Evolutionary conservation across 2,329 filamentous ascomycete species (phyloP), one percentile per base, ranked within the genome.

Genomic region (Metarhizium humberi): DNA sequence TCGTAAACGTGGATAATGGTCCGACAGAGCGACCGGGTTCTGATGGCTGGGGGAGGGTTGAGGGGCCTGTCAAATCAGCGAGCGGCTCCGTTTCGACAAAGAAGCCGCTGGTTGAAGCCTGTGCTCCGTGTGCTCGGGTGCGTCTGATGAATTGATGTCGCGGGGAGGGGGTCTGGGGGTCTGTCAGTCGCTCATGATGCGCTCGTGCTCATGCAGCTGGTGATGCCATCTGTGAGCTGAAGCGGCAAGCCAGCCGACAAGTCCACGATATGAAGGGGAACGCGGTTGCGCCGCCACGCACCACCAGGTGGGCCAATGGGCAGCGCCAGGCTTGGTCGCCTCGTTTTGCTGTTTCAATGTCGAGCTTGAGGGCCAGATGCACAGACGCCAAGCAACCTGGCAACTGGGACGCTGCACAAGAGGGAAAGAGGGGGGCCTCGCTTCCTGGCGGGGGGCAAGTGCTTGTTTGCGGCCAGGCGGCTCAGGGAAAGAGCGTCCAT

Each of bases 1-100:
- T 49, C 52, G 47, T 45, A 38, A 53, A 48, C 52, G 34, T 53
- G 52, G 52, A 53, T 29, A 49, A 53, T 53, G 43, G 52, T 49
- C 34, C 45, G 52, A 53, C 42, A 40, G 8, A 43, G 30, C n/a
- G 40, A 25, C 51, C 40, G 45, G 51, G 51, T 46, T 52, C 13
- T n/a, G 8, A 29, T 36, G 51, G 25, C 13, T 25, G 51, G 40
- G 18, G 14, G 38, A 13, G 25, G 14, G 51, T 38, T 6, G 50
- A 32, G 42, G 36, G 30, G 51, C 51, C 34, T 52, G 51, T 52
- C 43, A 32, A 52, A 30, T 48, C 18, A 48, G 51, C 36, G 43
- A 25, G 30, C 48, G 43, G 43, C 32, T 48, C 43, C 32, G 32
- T 13, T 53, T 53, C 32, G 18, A 49, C 30, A 20, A 18, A n/a